Percentiles rank a stretch among this genome's conserved stretches.
Conservation (phyloP, 2,329 filamentous ascomycete species). For the Exophiala bonariae region DNA sequence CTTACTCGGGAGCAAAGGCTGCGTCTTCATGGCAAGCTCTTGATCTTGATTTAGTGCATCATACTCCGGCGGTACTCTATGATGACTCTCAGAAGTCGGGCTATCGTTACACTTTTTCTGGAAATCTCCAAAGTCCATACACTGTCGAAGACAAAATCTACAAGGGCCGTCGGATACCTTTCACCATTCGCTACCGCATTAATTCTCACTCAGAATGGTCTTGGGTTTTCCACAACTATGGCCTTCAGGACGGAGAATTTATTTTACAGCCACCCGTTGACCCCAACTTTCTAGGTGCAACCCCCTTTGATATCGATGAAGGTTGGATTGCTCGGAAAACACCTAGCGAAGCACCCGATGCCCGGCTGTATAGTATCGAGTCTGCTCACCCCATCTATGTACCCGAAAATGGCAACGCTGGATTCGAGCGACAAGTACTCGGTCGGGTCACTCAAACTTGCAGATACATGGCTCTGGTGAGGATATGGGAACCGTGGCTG, state of each 20-base stretch:
- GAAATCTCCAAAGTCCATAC: constrained; percentile 26
- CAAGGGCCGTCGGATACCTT: constrained; percentile 32
- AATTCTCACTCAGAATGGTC: constrained; percentile 40
- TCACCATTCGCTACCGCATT: constrained; percentile 46
- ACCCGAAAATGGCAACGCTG: constrained; percentile 57
- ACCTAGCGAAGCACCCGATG: constrained; percentile 42
- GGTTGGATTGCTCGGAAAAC: constrained; percentile 36
- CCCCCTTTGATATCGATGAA: constrained; percentile 36
- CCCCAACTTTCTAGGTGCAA: constrained; percentile 24
- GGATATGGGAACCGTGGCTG: constrained; percentile 76
- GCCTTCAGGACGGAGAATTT: constrained; percentile 42
- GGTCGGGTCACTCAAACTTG: constrained; percentile 51
- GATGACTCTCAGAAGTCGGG: constrained; percentile 28
- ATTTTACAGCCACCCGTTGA: constrained; percentile 35
- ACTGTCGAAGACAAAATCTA: constrained; percentile 19
- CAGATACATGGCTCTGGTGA: constrained; percentile 81
- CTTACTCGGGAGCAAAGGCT: constrained; percentile 37
- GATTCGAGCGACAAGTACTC: constrained; percentile 47
- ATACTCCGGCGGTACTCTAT: constrained; percentile 29
- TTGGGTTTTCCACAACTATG: constrained; percentile 45
- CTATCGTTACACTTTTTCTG: constrained; percentile 35
- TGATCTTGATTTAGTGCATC: constrained; percentile 48
- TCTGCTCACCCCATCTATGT: constrained; percentile 39
- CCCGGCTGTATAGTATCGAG: constrained; percentile 39
- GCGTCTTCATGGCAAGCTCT: constrained; percentile 54